Conservation (phyloP, 768 basidiomycete genomes). For the Suillus hirtellus region DNA sequence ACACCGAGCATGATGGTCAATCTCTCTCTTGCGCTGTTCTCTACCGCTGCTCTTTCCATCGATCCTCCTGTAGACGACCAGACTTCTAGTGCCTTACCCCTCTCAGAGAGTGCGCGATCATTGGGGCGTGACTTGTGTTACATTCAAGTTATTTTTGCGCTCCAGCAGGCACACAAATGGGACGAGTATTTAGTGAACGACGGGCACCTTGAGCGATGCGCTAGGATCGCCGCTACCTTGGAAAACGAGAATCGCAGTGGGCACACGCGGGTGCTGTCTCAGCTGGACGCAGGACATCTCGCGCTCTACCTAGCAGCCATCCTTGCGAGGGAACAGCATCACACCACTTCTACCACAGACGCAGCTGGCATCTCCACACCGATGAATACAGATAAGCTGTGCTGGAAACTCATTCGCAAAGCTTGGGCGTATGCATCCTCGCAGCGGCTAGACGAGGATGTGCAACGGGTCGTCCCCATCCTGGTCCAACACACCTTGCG, state of each 20-base stretch:
- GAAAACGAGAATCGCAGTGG: background rate
- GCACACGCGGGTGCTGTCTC: background rate
- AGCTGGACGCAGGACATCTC: background rate
- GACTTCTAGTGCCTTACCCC: background rate
- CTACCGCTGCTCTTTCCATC: background rate
- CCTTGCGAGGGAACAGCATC: background rate
- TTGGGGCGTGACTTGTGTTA: conserved; percentile 3
- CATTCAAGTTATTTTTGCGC: conserved; percentile 1
- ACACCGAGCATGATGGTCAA: background rate
- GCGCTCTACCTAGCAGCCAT: background rate
- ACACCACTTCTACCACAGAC: background rate
- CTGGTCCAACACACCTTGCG: background rate
- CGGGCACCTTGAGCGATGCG: background rate
- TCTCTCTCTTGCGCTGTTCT: background rate
- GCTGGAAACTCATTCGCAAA: background rate
- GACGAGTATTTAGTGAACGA: background rate
- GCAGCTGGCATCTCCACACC: background rate
- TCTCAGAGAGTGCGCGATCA: background rate
- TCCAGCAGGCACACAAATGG: background rate
- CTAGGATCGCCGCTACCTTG: background rate
- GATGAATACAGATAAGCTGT: background rate
- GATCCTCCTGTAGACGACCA: background rate
- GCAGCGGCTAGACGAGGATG: background rate
- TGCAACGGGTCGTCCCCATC: background rate
- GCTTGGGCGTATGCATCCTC: background rate